Evolutionary conservation across 371 early-diverging fungal genomes (phyloP).

Genomic region (Mucor circinelloides): DNA sequence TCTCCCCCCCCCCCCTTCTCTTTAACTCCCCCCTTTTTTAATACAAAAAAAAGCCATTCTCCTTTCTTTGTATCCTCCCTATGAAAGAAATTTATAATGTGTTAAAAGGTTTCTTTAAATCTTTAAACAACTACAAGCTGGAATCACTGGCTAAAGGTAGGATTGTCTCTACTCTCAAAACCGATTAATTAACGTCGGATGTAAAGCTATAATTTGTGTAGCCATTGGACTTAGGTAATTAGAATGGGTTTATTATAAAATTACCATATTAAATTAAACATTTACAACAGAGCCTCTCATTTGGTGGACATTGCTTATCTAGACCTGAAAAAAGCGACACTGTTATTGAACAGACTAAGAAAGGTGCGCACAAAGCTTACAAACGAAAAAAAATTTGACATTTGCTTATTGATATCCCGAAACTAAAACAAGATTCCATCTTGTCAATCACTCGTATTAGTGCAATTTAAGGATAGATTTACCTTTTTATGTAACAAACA

Average conservation of each 20-base stretch:
- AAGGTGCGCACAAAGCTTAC: conserved; percentile 17
- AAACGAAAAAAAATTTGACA: conserved; percentile 2
- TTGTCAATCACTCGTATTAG: conserved; percentile 21
- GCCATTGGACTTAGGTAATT: conserved; percentile 17
- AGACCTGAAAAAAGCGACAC: conserved; percentile 13
- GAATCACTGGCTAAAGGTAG: conserved; percentile 12
- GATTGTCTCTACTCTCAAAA: background rate
- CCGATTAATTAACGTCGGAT: conserved; percentile 5
- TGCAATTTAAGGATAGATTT: conserved; percentile 47
- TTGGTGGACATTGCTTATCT: conserved; percentile 19
- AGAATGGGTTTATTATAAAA: background rate
- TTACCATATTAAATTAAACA: background rate
- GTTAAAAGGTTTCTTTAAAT: conserved; percentile 23
- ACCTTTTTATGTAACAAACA: conserved; percentile 43
- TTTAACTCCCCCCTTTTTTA: background rate
- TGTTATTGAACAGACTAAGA: conserved; percentile 8
- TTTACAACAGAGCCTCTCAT: conserved; percentile 16
- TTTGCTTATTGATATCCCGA: conserved; percentile 3
- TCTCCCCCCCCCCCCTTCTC: background rate
- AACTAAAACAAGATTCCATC: background rate
- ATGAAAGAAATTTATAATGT: background rate
- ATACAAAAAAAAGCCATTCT: background rate
- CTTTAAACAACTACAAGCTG: conserved; percentile 16
- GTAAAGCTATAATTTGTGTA: conserved; percentile 23
- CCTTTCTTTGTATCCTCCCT: background rate